A percentile compares a stretch with the other conserved stretches of the same genome.
Conservation (phyloP, 805 yeast genomes). For the Yarrowia deformans region DNA sequence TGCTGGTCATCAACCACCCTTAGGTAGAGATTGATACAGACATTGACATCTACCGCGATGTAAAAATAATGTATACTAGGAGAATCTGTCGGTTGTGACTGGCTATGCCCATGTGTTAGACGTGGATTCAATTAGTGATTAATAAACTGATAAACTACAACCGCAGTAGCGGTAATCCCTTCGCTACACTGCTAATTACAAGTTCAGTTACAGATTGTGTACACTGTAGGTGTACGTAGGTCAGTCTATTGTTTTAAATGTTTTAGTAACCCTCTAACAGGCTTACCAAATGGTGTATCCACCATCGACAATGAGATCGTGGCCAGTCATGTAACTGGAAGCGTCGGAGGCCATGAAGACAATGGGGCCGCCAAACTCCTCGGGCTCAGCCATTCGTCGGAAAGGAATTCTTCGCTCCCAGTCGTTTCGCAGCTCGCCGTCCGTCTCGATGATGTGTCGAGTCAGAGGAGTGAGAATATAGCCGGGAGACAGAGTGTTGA, state of each 20-base stretch:
- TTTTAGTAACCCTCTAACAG: no score
- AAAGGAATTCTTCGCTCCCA: slow-evolving; percentile 79
- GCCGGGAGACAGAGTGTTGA: slow-evolving; percentile 80
- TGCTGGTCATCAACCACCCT: not conserved
- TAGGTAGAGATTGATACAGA: slow-evolving; percentile 29
- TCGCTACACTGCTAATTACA: no score
- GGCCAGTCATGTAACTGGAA: slow-evolving; percentile 82
- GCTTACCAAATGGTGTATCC: slow-evolving; percentile 83
- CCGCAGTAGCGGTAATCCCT: no score
- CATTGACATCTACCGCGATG: slow-evolving; percentile 26
- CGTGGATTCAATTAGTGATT: not conserved
- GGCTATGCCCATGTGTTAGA: not conserved
- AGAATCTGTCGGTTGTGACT: not conserved
- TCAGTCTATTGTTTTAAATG: not conserved
- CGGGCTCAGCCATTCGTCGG: slow-evolving; percentile 85
- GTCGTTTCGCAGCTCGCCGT: slow-evolving; percentile 60
- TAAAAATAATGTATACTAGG: slow-evolving; percentile 30
- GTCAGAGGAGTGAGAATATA: slow-evolving; percentile 83
- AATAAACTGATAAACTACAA: slow-evolving; percentile 1
- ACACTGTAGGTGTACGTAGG: no score
- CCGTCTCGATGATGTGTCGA: slow-evolving; percentile 66
- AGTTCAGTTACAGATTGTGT: no score
- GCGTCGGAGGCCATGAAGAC: slow-evolving; percentile 79
- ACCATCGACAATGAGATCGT: slow-evolving; percentile 83
- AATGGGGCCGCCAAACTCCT: slow-evolving; percentile 79